Percentiles rank a stretch among this genome's conserved stretches.
Evolutionary conservation across 176 grass and related monocot species (phyloP).

Genomic region (Ensete glaucum): DNA sequence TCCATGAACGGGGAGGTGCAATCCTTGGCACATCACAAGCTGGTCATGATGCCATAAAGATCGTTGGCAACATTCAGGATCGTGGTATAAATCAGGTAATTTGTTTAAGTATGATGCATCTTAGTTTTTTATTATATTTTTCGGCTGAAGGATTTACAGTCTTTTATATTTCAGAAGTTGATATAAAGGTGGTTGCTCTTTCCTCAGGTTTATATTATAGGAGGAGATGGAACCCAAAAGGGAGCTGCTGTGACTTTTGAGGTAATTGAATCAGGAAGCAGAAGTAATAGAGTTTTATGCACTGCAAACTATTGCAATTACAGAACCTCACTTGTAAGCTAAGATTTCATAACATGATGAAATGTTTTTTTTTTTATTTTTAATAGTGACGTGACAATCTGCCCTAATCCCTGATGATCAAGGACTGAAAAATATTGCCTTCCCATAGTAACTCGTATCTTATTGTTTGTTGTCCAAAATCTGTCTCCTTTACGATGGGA

Average conservation of each 20-base stretch:
- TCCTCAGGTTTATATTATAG: slow-evolving; percentile 8
- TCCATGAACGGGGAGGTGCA: slow-evolving; percentile 3
- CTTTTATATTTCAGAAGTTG: not conserved
- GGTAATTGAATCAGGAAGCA: not conserved
- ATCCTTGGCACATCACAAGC: slow-evolving; percentile 17
- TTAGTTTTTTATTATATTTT: not conserved
- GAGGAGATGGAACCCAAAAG: slow-evolving; percentile 16
- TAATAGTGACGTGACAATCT: too few species aligned
- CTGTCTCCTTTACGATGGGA: too few species aligned
- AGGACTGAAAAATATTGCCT: too few species aligned
- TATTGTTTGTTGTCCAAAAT: not conserved
- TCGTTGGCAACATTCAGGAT: slow-evolving; percentile 19
- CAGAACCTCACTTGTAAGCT: not conserved
- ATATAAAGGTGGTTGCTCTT: too few species aligned
- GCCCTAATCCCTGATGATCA: too few species aligned
- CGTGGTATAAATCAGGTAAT: slow-evolving; percentile 18
- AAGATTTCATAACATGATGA: too few species aligned
- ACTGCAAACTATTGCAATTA: not conserved
- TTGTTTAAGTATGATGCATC: not conserved
- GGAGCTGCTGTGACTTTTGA: slow-evolving; percentile 10
- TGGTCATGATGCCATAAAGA: slow-evolving; percentile 13
- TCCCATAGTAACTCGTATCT: too few species aligned
- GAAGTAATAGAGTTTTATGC: not conserved
- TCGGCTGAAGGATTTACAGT: not conserved
- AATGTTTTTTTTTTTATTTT: too few species aligned